Evolutionary conservation across 2,329 filamentous ascomycete species (phyloP), one percentile per base, ranked within the genome.

Genomic region (Huntiella abstrusa): DNA sequence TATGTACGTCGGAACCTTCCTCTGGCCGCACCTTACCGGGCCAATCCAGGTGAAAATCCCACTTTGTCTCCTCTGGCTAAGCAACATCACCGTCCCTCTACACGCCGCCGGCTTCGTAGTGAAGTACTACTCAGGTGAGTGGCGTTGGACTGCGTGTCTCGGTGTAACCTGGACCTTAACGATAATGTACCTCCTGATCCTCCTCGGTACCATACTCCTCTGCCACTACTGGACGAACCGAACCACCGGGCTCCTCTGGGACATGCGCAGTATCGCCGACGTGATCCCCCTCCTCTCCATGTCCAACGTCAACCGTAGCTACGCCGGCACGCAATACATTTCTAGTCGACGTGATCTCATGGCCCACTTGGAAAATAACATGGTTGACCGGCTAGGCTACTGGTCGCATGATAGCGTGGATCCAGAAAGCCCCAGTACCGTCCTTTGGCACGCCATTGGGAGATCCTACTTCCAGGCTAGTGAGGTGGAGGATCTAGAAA

Each of bases 181-280:
- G 28, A 76, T 65, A 1, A 60, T 93, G 1, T 95, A 94, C 61
- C 60, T 79, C 33, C 59, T 85, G 3, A 62, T 88, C 41, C 55
- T 80, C 2, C 53, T 73, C 5, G 74, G 78, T 1, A 55, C 76
- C 2, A 46, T 73, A 8, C 60, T 75, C 1, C 58, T 87, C 7
- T 63, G 79, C 51, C 52, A 75, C n/a, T 80, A 75, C 52, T 83
- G 87, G 63, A 64, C 70, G 46, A 62, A 67, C 16, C 68, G 71
- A 28, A 70, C 68, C 54, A 92, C 85, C 0, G 86, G 86, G 0
- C 65, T 94, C 51, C 71, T 80, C 56, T 95, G 87, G 87, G 85
- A 94, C 57, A 73, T 85, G 2, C 70, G 80, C 40, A 88, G 79
- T 17, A 65, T 95, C 5, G 87, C 83, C 3, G 86, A 95, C 57